Conservation (phyloP, 371 early-diverging fungal genomes). For the Mortierella sp. region DNA sequence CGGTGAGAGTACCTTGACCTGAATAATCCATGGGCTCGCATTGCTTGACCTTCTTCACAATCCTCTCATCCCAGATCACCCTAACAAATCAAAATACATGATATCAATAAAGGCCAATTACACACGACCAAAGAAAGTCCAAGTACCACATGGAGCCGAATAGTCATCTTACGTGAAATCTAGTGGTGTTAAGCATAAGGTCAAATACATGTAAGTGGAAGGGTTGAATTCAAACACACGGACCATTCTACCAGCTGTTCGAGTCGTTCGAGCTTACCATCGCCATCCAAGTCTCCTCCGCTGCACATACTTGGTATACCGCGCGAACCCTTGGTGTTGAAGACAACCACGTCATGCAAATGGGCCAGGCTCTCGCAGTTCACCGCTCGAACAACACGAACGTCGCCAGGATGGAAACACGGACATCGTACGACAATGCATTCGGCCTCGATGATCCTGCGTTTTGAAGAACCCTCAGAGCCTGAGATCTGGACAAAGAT, state of each 20-base stretch:
- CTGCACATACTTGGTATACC: conserved; percentile 82
- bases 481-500: conserved; percentile 73
- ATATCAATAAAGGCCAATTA: not conserved
- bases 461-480: conserved; percentile 26
- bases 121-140: too few relatives aligned
- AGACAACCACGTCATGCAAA: conserved; percentile 80
- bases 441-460: conserved; percentile 56
- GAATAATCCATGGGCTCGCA: conserved; percentile 72
- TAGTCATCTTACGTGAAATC: conserved; percentile 11
- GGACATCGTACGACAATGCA: conserved; percentile 77
- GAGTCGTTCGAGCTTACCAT: too few relatives aligned
- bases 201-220: too few relatives aligned
- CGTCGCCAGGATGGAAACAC: conserved; percentile 87
- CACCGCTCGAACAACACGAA: conserved; percentile 75
- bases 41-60: conserved; percentile 62
- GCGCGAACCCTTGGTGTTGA: conserved; percentile 77
- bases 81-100: conserved; percentile 23
- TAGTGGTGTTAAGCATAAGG: not conserved
- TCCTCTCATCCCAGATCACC: conserved; percentile 74
- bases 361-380: conserved; percentile 66
- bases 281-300: conserved; percentile 91
- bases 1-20: conserved; percentile 46
- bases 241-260: too few relatives aligned
- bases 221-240: too few relatives aligned
- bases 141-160: too few relatives aligned